Evolutionary conservation across 1,139 yeast species (phyloP).

Genomic region (Kodamaea alishanica): DNA sequence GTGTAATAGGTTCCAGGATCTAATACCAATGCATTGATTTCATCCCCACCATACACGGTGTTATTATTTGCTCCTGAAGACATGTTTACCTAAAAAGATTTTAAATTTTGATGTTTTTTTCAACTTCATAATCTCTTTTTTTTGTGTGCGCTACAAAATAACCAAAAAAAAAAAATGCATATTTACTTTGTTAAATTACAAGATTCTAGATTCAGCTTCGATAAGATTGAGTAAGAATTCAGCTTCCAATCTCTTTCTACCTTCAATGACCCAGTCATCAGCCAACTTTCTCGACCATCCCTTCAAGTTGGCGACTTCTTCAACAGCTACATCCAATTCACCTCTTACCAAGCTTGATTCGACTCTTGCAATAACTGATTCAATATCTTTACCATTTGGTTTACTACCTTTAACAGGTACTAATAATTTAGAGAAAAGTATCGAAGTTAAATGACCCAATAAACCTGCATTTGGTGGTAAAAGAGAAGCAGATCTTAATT

Average conservation of each 20-base stretch:
- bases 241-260: conserved; percentile 83
- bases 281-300: conserved; percentile 94
- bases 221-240: conserved; percentile 71
- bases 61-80: conserved; percentile 13
- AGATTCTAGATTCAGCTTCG: conserved; percentile 52
- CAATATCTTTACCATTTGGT: conserved; percentile 76
- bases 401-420: conserved; percentile 57
- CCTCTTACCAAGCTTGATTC: conserved; percentile 72
- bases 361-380: conserved; percentile 84
- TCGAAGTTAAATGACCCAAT: conserved; percentile 83
- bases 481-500: conserved; percentile 81
- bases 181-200: conserved; percentile 15
- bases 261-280: conserved; percentile 85
- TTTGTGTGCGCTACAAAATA: background rate
- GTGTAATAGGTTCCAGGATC: conserved; percentile 89
- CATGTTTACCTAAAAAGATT: conserved; percentile 7
- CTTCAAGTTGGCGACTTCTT: conserved; percentile 82
- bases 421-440: conserved; percentile 70
- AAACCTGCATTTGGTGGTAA: conserved; percentile 95
- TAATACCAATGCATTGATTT: conserved; percentile 83
- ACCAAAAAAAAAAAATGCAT: too few species aligned
- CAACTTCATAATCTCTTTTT: background rate
- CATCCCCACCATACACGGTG: conserved; percentile 58
- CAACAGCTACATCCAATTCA: conserved; percentile 82
- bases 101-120: background rate